These are phyloP conservation scores for Deakozyma indianensis DNA, from an alignment of 805 yeast genomes.

Conservation along the genomic window DNA sequence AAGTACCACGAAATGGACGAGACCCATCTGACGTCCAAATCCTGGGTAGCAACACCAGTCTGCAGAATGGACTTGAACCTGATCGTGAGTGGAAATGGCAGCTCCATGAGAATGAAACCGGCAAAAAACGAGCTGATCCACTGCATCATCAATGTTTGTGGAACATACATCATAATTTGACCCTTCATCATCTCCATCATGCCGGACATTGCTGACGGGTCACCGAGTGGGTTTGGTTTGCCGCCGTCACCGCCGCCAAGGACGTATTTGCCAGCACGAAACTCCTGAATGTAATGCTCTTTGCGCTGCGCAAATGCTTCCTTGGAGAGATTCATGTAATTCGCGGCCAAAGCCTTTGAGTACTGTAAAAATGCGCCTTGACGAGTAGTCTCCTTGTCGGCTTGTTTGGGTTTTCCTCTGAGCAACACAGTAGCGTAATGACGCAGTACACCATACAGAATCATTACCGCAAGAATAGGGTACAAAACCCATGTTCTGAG, in stretches of 20 bases:
- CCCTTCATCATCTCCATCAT: constrained; percentile 67
- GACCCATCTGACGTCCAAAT: constrained; percentile 83
- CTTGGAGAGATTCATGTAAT: constrained; percentile 36
- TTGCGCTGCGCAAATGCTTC: constrained; percentile 42
- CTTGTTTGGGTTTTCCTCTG: constrained; percentile 41
- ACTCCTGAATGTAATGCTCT: constrained; percentile 29
- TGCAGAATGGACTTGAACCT: constrained; percentile 90
- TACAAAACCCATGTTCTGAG: constrained; percentile 79
- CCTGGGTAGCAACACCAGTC: constrained; percentile 68
- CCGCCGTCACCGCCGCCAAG: constrained; percentile 30
- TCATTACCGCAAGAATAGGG: constrained; percentile 85
- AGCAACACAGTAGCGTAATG: constrained; percentile 51
- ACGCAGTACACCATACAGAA: constrained; percentile 68
- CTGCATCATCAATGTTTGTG: constrained; percentile 89
- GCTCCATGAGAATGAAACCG: constrained; percentile 73
- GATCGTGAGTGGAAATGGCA: constrained; percentile 84
- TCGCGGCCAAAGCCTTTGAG: constrained; percentile 41
- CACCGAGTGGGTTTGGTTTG: constrained; percentile 47
- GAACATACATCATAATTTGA: constrained; percentile 69
- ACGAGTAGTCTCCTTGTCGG: constrained; percentile 34
- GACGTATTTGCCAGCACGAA: constrained; percentile 40
- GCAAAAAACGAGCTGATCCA: constrained; percentile 92
- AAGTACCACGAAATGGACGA: constrained; percentile 94
- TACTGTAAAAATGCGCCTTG: constrained; percentile 45
- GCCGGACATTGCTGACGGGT: constrained; percentile 57